phyloP scores from a whole-genome alignment of 2,329 filamentous ascomycete species.

The Fusarium coffeatum region DNA sequence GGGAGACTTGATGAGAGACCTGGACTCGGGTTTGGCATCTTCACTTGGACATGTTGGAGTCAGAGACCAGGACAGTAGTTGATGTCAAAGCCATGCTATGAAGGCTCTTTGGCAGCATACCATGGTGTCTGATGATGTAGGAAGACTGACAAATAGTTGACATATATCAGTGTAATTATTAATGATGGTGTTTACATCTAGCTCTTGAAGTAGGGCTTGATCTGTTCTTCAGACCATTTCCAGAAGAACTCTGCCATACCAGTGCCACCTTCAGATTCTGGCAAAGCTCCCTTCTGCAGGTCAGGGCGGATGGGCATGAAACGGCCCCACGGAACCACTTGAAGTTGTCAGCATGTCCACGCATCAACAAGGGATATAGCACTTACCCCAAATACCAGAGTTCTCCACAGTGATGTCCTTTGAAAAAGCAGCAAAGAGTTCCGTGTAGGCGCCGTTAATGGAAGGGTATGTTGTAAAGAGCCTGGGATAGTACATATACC shows the following conservation, averaged over 20 bases:
- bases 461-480: constrained; percentile 37
- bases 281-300: constrained; percentile 48
- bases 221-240: constrained; percentile 56
- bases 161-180: not conserved
- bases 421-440: constrained; percentile 60
- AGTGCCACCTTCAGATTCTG: constrained; percentile 53
- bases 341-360: constrained; percentile 3
- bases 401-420: constrained; percentile 56
- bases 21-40: constrained; percentile 35
- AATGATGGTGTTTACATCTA: not conserved
- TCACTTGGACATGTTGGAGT: constrained; percentile 46
- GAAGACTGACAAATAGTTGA: not conserved
- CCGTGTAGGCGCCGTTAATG: constrained; percentile 60
- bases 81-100: no score
- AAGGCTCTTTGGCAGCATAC: no score
- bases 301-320: constrained; percentile 51
- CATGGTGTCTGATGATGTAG: not conserved
- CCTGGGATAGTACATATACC: constrained; percentile 40
- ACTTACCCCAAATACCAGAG: constrained; percentile 49
- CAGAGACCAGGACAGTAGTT: not conserved
- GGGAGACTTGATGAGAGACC: constrained; percentile 40
- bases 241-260: constrained; percentile 54
- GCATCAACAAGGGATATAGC: not conserved
- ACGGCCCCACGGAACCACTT: constrained; percentile 52
- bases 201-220: constrained; percentile 42